Evolutionary conservation across 495 filamentous ascomycete species (phyloP).

Genomic region (Trichocladium antarcticum): DNA sequence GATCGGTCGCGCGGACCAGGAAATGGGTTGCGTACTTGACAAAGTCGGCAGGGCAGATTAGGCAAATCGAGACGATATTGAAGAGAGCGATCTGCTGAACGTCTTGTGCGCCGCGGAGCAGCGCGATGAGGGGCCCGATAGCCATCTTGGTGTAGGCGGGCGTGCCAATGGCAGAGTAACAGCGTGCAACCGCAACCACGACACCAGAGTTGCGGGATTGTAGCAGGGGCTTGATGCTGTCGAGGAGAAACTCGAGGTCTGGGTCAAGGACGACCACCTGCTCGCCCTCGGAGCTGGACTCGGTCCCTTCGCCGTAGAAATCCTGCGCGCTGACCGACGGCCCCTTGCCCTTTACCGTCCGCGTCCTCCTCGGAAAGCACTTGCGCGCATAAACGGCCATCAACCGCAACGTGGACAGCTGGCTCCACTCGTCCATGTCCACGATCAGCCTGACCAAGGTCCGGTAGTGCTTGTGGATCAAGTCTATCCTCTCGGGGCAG

Average conservation of each 20-base stretch:
- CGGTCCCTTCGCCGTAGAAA: conserved; percentile 59
- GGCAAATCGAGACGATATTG: conserved; percentile 83
- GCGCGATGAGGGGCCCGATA: conserved; percentile 72
- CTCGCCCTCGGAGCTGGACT: conserved; percentile 41
- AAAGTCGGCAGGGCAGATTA: conserved; percentile 62
- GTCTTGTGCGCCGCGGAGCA: conserved; percentile 73
- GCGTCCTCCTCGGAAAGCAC: conserved; percentile 73
- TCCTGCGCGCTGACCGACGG: conserved; percentile 42
- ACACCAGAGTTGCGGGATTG: conserved; percentile 90
- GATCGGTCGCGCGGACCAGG: conserved; percentile 67
- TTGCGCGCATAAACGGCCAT: conserved; percentile 74
- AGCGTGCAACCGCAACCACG: conserved; percentile 74
- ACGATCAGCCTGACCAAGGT: conserved; percentile 76
- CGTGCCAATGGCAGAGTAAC: conserved; percentile 73
- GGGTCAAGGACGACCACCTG: conserved; percentile 57
- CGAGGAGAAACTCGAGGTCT: conserved; percentile 74
- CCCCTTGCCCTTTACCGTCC: conserved; percentile 32
- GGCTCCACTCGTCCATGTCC: conserved; percentile 99
- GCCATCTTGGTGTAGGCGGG: conserved; percentile 56
- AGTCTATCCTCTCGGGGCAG: conserved; percentile 72
- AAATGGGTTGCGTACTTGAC: conserved; percentile 79
- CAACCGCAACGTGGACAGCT: conserved; percentile 67
- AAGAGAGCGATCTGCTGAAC: conserved; percentile 81
- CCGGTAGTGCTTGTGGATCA: conserved; percentile 85
- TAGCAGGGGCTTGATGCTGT: conserved; percentile 67